Evolutionary conservation across 2,329 filamentous ascomycete genomes (phyloP).

Genomic region (Cladorrhinum sp.): DNA sequence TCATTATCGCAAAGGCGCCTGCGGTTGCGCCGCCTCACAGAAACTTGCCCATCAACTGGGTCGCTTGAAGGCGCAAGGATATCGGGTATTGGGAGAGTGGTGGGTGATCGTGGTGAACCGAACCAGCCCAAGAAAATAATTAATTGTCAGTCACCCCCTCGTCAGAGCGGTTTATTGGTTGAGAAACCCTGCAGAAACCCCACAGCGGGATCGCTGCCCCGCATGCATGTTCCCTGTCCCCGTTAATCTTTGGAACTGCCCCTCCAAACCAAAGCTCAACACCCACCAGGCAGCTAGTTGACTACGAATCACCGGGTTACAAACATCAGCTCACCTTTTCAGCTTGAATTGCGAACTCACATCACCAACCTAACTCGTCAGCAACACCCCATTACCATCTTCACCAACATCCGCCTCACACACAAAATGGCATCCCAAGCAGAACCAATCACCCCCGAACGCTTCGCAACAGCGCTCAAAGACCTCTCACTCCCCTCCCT

Average conservation of each 20-base stretch:
- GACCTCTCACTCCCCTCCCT: slow-evolving; percentile 65
- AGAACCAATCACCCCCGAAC: slow-evolving; percentile 57
- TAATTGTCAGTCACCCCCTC: not conserved
- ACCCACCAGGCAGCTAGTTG: not conserved
- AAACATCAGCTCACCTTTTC: not conserved
- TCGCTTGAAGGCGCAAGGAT: not conserved
- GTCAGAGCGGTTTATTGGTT: not conserved
- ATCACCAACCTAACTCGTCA: slow-evolving; percentile 1
- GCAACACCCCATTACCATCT: too few species aligned
- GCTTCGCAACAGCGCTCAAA: slow-evolving; percentile 65
- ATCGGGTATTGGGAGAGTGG: not conserved
- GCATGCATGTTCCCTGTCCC: not conserved
- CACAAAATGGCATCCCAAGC: slow-evolving; percentile 62
- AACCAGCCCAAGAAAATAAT: not conserved
- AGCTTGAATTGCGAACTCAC: too few species aligned
- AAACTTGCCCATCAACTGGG: slow-evolving; percentile 23
- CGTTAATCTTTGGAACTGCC: not conserved
- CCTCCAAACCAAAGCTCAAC: slow-evolving; percentile 6
- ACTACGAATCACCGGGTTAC: not conserved
- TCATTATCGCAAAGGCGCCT: slow-evolving; percentile 29
- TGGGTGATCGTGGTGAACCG: not conserved
- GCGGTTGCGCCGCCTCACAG: slow-evolving; percentile 23
- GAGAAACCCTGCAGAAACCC: not conserved
- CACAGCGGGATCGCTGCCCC: slow-evolving; percentile 1
- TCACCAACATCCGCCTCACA: not conserved